These are phyloP conservation scores for Podochytrium sp. DNA, from an alignment of 192 early-diverging fungal genomes.

Conservation along the genomic window DNA sequence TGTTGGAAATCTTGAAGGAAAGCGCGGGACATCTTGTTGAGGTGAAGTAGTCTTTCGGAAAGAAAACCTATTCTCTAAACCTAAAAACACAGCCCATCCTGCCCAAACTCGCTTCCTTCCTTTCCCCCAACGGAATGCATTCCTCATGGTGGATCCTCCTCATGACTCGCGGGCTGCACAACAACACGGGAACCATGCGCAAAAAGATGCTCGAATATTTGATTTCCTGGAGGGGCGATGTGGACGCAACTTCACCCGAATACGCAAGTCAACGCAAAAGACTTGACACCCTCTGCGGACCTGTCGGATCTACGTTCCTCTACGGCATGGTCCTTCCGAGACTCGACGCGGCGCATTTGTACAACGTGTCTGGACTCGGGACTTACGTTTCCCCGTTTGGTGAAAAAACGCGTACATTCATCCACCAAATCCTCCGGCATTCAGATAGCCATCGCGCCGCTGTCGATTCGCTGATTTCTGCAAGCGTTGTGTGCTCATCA, in stretches of 20 bases:
- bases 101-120: slow-evolving; percentile 40
- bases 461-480: background rate
- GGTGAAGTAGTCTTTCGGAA: background rate
- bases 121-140: slow-evolving; percentile 12
- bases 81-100: slow-evolving; percentile 40
- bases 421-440: background rate
- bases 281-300: background rate
- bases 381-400: slow-evolving; percentile 33
- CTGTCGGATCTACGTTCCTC: background rate
- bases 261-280: background rate
- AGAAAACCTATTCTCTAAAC: background rate
- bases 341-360: slow-evolving; percentile 29
- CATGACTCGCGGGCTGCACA: slow-evolving; percentile 32
- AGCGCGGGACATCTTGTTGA: slow-evolving; percentile 50
- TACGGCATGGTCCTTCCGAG: background rate
- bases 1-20: slow-evolving; percentile 56
- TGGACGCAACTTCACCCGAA: background rate
- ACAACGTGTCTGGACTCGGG: slow-evolving; percentile 36
- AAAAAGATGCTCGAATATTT: slow-evolving; percentile 35
- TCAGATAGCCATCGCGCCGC: too few species aligned
- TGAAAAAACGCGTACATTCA: slow-evolving; percentile 25
- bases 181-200: slow-evolving; percentile 25
- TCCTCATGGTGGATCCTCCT: slow-evolving; percentile 33
- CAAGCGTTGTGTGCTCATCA: slow-evolving; percentile 6
- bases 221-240: background rate